phyloP scores from a whole-genome alignment of 169 alveolate genomes.

The Cryptosporidium baileyi region DNA sequence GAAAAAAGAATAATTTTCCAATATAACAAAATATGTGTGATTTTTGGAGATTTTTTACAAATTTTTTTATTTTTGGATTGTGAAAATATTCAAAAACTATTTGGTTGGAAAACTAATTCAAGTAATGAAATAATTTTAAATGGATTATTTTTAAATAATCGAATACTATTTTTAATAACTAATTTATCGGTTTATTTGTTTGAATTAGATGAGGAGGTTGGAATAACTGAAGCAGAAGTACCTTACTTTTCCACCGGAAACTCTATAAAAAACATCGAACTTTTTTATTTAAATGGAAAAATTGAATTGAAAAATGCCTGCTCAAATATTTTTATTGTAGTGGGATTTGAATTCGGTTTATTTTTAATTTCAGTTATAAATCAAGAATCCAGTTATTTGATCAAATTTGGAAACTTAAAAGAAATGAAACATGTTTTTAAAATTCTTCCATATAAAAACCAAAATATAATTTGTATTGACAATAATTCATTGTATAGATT shows the following conservation, averaged over 20 bases:
- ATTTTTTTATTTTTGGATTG: not conserved
- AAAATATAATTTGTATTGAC: not conserved
- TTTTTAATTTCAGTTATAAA: not conserved
- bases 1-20: not conserved
- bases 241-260: not conserved
- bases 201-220: not conserved
- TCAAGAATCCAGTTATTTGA: not conserved
- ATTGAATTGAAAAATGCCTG: not conserved
- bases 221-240: not conserved
- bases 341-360: conserved; percentile 11
- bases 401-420: not conserved
- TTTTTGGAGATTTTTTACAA: not conserved
- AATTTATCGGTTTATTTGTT: not conserved
- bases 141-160: not conserved
- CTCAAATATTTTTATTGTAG: not conserved
- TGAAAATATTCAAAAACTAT: not conserved
- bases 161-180: not conserved
- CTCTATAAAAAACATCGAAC: not conserved
- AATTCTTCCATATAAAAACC: not conserved
- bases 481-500: not conserved
- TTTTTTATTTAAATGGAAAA: not conserved
- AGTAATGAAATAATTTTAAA: not conserved
- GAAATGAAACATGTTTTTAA: not conserved
- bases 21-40: not conserved
- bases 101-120: not conserved